Evolutionary conservation across 2,329 filamentous ascomycete species (phyloP).

Genomic region (Colletotrichum sp.): DNA sequence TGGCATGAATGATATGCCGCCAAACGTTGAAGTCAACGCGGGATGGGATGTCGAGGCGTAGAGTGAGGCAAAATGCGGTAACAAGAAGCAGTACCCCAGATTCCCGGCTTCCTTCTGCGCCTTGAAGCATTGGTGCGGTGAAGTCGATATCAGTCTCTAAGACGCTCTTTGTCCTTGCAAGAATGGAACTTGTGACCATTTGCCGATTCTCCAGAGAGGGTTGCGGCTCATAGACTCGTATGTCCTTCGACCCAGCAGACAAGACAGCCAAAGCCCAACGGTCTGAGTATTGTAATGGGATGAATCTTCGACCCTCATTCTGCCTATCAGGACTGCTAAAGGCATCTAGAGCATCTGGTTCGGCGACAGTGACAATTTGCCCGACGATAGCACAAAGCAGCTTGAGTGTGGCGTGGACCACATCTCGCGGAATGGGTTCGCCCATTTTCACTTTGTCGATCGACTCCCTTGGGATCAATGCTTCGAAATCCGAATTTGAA

Average conservation of each 20-base stretch:
- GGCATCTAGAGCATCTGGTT: neutral
- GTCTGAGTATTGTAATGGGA: neutral
- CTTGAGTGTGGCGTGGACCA: neutral
- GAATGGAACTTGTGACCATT: neutral
- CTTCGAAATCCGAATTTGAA: neutral
- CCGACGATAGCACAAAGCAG: neutral
- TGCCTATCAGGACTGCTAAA: neutral
- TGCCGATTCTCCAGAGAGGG: neutral
- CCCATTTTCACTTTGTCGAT: neutral
- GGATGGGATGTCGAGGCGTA: neutral
- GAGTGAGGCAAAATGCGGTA: fast-evolving
- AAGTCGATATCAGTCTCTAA: neutral
- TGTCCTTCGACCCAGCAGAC: neutral
- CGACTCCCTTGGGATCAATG: neutral
- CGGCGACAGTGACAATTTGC: neutral
- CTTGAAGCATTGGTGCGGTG: neutral
- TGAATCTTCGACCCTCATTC: neutral
- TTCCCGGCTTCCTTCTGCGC: neutral
- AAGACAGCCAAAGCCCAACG: neutral
- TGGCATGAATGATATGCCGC: neutral
- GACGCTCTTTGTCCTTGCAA: neutral
- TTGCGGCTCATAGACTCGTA: neutral
- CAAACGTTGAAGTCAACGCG: neutral
- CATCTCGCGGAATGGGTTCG: neutral
- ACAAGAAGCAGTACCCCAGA: neutral